Conservation (phyloP, 164 flowering plant species). For the Cinnamomum micranthum region DNA sequence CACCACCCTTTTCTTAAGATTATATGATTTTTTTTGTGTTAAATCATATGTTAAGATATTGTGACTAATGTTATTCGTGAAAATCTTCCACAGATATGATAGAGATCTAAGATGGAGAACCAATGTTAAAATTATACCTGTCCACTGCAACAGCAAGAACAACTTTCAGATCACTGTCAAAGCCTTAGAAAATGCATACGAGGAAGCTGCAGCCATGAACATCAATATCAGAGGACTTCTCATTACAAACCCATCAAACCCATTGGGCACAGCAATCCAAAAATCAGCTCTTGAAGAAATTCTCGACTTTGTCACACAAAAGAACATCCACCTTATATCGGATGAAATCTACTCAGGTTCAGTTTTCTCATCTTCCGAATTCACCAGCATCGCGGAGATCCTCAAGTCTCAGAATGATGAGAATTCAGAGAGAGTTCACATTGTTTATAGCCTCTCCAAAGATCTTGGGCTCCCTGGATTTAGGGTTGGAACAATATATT, state of each 20-base stretch:
- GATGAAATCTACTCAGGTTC: constrained; percentile 94
- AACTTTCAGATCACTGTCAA: constrained; percentile 64
- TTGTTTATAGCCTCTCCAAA: constrained; percentile 89
- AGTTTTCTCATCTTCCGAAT: constrained; percentile 54
- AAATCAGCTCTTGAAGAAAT: constrained; percentile 47
- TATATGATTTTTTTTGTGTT: background rate
- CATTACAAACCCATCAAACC: constrained; percentile 92
- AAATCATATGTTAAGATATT: background rate
- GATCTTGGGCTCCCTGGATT: constrained; percentile 94
- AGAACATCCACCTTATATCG: constrained; percentile 84
- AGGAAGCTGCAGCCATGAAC: constrained; percentile 41
- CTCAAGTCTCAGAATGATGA: constrained; percentile 34
- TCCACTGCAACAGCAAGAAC: constrained; percentile 70
- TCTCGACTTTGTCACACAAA: constrained; percentile 52
- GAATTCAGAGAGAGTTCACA: constrained; percentile 70
- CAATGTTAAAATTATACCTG: constrained; percentile 70
- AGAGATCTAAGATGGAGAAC: constrained; percentile 95
- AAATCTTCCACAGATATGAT: constrained; percentile 53
- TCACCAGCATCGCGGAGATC: constrained; percentile 69
- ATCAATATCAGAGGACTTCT: constrained; percentile 62
- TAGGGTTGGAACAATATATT: constrained; percentile 78
- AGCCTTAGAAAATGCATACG: constrained; percentile 71
- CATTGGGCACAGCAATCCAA: constrained; percentile 59
- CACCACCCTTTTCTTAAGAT: background rate
- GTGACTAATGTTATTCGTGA: background rate